Evolutionary conservation across 2,329 filamentous ascomycete genomes (phyloP).

Genomic region (Lizonia empirigonia): DNA sequence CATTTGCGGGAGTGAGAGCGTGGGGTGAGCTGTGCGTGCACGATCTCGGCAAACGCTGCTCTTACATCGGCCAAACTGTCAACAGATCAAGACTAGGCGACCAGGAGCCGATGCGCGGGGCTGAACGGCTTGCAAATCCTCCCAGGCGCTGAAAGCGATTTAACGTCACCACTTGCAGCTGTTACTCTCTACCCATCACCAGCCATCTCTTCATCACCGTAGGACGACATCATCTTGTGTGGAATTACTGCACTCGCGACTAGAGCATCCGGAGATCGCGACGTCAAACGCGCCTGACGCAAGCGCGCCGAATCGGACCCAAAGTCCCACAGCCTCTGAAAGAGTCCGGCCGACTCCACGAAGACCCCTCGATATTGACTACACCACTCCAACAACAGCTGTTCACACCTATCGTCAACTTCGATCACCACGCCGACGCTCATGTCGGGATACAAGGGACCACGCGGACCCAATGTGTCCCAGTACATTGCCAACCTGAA

Average conservation of each 20-base stretch:
- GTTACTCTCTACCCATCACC: constrained; percentile 7
- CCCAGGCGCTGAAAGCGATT: constrained; percentile 12
- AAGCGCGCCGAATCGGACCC: constrained; percentile 19
- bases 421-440: constrained; percentile 16
- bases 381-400: constrained; percentile 18
- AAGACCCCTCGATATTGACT: constrained; percentile 25
- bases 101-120: constrained; percentile 18
- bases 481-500: constrained; percentile 89
- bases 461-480: constrained; percentile 84
- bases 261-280: neutral
- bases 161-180: constrained; percentile 18
- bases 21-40: constrained; percentile 18
- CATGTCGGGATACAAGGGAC: constrained; percentile 78
- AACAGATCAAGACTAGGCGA: constrained; percentile 1
- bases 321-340: constrained; percentile 12
- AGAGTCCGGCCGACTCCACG: constrained; percentile 18
- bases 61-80: constrained; percentile 13
- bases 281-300: constrained; percentile 21
- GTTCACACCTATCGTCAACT: constrained; percentile 15
- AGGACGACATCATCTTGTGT: constrained; percentile 4
- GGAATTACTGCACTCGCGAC: neutral
- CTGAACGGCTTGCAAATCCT: constrained; percentile 19
- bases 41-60: constrained; percentile 14
- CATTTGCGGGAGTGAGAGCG: constrained; percentile 3
- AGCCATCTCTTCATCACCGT: neutral